Percentiles rank a stretch among this genome's conserved stretches.
Conservation (phyloP, 345 rosid species). For the Crucihimalaya himalaica region DNA sequence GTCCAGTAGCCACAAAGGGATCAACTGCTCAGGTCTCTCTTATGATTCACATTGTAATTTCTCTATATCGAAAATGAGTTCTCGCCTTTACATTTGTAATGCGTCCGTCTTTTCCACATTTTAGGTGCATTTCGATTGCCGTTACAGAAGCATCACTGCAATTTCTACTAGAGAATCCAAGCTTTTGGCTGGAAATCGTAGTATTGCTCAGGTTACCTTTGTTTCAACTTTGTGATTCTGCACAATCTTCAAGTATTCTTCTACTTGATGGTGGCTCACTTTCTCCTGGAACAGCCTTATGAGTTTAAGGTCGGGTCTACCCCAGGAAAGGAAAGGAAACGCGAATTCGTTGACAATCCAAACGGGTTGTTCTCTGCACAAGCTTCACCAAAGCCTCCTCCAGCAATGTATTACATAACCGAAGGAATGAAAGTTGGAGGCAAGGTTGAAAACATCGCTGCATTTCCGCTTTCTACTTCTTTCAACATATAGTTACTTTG, state of each 20-base stretch:
- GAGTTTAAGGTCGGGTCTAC: slow-evolving; percentile 82
- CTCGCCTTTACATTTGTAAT: neutral
- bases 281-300: slow-evolving; percentile 57
- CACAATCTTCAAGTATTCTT: neutral
- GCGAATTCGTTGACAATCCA: slow-evolving; percentile 86
- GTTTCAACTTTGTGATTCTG: neutral
- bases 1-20: slow-evolving; percentile 73
- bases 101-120: neutral
- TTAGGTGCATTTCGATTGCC: slow-evolving; percentile 90
- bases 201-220: slow-evolving; percentile 68
- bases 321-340: slow-evolving; percentile 88
- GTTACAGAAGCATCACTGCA: slow-evolving; percentile 72
- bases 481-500: neutral
- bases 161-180: slow-evolving; percentile 88
- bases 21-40: slow-evolving; percentile 67
- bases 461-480: neutral
- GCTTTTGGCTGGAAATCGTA: slow-evolving; percentile 90
- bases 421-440: slow-evolving; percentile 95
- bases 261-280: slow-evolving; percentile 5
- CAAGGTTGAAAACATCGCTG: slow-evolving; percentile 48
- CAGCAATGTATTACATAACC: slow-evolving; percentile 71
- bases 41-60: neutral
- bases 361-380: slow-evolving; percentile 95
- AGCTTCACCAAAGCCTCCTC: slow-evolving; percentile 98
- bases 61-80: neutral